phyloP scores from a whole-genome alignment of 2,329 filamentous ascomycete genomes.

The Drechslerella coelobrocha region DNA sequence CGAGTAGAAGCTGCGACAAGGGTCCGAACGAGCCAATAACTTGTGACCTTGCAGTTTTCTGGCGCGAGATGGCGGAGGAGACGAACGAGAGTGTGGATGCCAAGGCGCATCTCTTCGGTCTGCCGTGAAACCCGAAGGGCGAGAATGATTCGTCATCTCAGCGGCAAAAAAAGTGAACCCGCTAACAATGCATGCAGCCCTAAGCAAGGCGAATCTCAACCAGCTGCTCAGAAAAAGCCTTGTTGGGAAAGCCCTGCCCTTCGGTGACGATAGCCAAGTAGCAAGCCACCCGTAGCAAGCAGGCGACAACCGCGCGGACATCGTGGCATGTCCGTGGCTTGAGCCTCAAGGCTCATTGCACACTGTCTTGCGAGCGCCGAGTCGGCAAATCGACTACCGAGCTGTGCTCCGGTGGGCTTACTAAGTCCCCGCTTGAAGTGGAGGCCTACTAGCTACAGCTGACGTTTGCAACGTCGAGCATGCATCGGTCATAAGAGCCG shows the following conservation, averaged over 20 bases:
- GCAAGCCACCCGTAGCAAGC: neutral
- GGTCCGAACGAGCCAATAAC: conserved; percentile 31
- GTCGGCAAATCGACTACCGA: neutral
- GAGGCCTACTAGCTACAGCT: neutral
- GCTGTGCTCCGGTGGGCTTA: no score
- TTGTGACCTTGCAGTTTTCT: conserved; percentile 26
- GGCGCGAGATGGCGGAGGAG: conserved; percentile 29
- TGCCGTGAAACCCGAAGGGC: conserved; percentile 37
- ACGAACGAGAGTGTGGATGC: conserved; percentile 27
- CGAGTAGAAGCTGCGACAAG: conserved; percentile 27
- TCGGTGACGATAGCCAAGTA: conserved; percentile 4
- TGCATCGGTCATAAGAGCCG: neutral
- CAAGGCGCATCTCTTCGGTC: conserved; percentile 16
- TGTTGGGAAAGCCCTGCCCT: conserved; percentile 24
- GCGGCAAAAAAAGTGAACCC: conserved; percentile 19
- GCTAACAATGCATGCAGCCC: conserved; percentile 46
- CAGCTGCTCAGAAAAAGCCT: conserved; percentile 24
- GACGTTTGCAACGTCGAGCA: no score
- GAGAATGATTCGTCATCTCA: conserved; percentile 42
- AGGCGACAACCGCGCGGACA: conserved; percentile 24
- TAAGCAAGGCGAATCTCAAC: conserved; percentile 43
- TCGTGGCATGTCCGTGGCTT: conserved; percentile 23
- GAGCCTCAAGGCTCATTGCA: neutral
- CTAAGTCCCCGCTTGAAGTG: no score
- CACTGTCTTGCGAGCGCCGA: neutral